Evolutionary conservation across 192 early-diverging fungal genomes (phyloP).

Genomic region (Rhizophagus clarus): DNA sequence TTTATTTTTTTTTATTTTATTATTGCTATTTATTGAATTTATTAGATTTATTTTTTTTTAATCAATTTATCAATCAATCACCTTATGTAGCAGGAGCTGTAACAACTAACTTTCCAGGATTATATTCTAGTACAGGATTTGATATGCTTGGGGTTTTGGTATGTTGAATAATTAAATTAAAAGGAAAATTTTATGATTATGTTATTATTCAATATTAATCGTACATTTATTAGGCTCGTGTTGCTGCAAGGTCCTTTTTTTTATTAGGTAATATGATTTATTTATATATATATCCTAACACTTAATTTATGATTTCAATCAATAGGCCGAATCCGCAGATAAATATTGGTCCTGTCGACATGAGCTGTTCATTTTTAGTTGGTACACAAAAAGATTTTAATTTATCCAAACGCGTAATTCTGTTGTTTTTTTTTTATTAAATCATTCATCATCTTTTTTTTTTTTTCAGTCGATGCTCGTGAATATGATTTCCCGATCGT

Average conservation of each 20-base stretch:
- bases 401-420: background rate
- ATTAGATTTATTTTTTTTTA: too few species aligned
- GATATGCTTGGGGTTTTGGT: conserved; percentile 50
- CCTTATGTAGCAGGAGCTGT: background rate
- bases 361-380: conserved; percentile 58
- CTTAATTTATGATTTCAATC: background rate
- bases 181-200: background rate
- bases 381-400: conserved; percentile 6
- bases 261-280: background rate
- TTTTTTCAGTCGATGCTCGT: conserved; percentile 49
- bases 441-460: background rate
- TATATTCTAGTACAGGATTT: conserved; percentile 54
- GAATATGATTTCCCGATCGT: conserved; percentile 65
- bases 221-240: conserved; percentile 10
- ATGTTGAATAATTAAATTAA: background rate
- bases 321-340: conserved; percentile 60
- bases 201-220: background rate
- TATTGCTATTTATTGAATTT: too few species aligned
- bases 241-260: conserved; percentile 10
- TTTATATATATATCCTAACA: too few species aligned
- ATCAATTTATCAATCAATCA: background rate
- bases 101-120: conserved; percentile 34
- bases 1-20: too few species aligned
- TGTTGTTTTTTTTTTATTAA: background rate
- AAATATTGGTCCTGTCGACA: conserved; percentile 60